Base-by-base conservation (phyloP, 495 filamentous ascomycete genomes). In the Xylaria acuta region DNA sequence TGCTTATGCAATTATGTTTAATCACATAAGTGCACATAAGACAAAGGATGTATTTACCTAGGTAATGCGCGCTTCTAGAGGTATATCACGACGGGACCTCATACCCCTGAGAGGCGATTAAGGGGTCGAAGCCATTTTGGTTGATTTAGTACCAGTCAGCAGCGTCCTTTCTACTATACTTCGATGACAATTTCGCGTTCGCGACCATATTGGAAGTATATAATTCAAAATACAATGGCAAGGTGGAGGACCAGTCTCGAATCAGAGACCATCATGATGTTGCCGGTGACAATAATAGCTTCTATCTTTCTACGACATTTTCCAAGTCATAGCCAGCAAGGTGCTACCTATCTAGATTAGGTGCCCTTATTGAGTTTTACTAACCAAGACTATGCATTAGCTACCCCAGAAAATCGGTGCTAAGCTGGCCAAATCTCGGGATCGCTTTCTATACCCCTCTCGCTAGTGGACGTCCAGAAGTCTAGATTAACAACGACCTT, bases 401-500 rank as follows among this genome's bases (percentile, higher is more conserved):
- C 18, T 38, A 38, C 20, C 56, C 58, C 18, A 22, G 32, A 60
- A 18, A 38, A 5, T 60, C 58, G 58, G 58, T 16, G 58, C 32
- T 32, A 60, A 22, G 20, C 58, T 38, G 32, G 36, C 40, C 25
- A 65, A 38, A 14, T 67, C 14, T 56, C 11, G 25, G 27, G 27
- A 56, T 56, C 27, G 1, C 14, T 16, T 16, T 7, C 9, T 32
- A 18, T 56, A 56, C 53, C 53, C 53, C 53, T 56, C 25, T 56
- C 20, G 7, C 30, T 16, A 38, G 32, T 53, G 18, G 12, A 38
- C 1, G 45, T n/a, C 47, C 30, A 34, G 14, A 53, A 16, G 45
- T 51, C 49, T 25, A n/a, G 34, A 34, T 34, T 22, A 51, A 43
- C 67, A 51, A 58, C 51, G 32, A n/a, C 53, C 66, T 68, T 18